Base-by-base conservation (phyloP, 495 filamentous ascomycete genomes). In the Tuber microsphaerosporum region DNA sequence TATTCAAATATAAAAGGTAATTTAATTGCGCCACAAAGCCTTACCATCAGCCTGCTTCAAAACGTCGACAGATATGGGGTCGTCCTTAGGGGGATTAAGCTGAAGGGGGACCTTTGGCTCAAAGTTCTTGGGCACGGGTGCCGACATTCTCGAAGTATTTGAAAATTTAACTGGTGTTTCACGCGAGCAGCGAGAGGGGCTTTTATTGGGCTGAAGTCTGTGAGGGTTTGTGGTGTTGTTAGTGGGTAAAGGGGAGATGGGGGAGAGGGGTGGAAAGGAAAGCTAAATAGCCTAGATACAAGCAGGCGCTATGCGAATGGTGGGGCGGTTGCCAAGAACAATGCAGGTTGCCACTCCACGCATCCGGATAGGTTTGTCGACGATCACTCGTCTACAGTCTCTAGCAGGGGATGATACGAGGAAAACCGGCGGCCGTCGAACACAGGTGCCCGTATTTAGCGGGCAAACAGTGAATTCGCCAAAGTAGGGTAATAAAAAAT, bases 31-130 rank as follows among this genome's bases (percentile, higher is more conserved):
- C 26, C 39, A 26, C 69, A 26, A 51, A 73, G 39, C 22, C 87
- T 74, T 87, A 97, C 95, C 95, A 81, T 97, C 89, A 76, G 92
- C 94, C 82, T 91, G 90, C 39, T 89, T 87, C 75, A 99, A 85
- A 73, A 93, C 89, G 73, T 94, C 92, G 0, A 85, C 73, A 56
- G 88, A 89, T 77, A 98, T 97, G 16, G 88, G 89, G 82, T 97
- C 94, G 78, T 93, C 89, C 85, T 94, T 97, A 34, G 95, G 95
- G 68, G 93, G 92, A 72, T 90, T 87, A 70, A 99, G 90, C 78
- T 90, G 84, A 73, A 97, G 91, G 26, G 93, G 90, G 17, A 87
- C 85, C 84, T 97, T 97, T 75, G 95, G 95, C 76, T 90, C 89
- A 82, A 98, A 98, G 74, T 89, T 92, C 46, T 74, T 79, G 22